A percentile compares a stretch with the other conserved stretches of the same genome.
These are phyloP conservation scores for Dictyostelium citrinum DNA, from an alignment of 78 protist genomes.

Conservation along the genomic window DNA sequence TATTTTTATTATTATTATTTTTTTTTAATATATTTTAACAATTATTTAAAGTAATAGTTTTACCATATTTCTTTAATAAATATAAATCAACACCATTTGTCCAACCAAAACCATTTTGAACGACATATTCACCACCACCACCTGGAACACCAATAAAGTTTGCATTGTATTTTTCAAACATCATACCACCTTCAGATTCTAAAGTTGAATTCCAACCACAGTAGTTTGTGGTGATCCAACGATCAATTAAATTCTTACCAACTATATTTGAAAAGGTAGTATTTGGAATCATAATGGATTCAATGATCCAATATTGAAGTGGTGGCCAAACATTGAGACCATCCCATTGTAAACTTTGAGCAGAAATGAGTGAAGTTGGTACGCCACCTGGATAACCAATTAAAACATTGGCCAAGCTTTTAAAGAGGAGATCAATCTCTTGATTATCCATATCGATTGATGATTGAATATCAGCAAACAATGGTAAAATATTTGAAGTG, in stretches of 20 bases:
- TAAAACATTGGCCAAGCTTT: not conserved
- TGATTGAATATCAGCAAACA: slow-evolving; percentile 32
- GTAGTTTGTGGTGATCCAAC: slow-evolving; percentile 56
- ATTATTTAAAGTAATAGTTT: not conserved
- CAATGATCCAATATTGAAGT: slow-evolving; percentile 66
- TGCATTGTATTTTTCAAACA: slow-evolving; percentile 82
- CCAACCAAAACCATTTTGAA: slow-evolving; percentile 88
- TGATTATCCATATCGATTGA: not conserved
- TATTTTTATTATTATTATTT: no score
- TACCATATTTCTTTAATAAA: slow-evolving; percentile 18
- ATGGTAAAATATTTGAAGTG: slow-evolving; percentile 36
- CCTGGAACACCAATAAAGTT: slow-evolving; percentile 72
- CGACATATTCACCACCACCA: slow-evolving; percentile 85
- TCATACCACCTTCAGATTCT: slow-evolving; percentile 46
- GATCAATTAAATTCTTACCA: not conserved
- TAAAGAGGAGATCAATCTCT: not conserved
- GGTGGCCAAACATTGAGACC: slow-evolving; percentile 83
- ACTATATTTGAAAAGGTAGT: not conserved
- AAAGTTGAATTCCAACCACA: slow-evolving; percentile 48
- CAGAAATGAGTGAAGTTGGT: slow-evolving; percentile 25
- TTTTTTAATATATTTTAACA: not conserved
- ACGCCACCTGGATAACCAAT: slow-evolving; percentile 66
- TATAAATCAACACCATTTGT: slow-evolving; percentile 76
- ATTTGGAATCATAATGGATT: not conserved
- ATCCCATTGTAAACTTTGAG: slow-evolving; percentile 84